Evolutionary conservation across 192 early-diverging fungal species (phyloP), one percentile per base, ranked within the genome.

Genomic region (Rhizoclosmatium sp.): DNA sequence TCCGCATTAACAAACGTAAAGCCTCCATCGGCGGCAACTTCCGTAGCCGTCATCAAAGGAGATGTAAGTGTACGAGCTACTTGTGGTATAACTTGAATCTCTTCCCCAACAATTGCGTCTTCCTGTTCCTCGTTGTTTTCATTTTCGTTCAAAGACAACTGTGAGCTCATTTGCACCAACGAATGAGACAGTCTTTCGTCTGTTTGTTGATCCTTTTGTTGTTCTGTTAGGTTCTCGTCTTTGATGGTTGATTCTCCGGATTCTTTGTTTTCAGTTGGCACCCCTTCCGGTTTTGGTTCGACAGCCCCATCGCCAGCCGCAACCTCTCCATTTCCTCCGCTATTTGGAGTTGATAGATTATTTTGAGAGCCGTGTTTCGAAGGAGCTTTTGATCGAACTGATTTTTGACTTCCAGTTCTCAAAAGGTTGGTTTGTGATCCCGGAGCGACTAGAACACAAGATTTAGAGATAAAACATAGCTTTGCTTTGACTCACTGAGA

Each of bases 1-100:
- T 82, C 66, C 5, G 72, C 59, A 59, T 78, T 80, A 56, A 82
- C 71, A 54, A 82, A 82, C 12, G 68, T 74, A 48, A 81, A 82
- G 31, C 71, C 78, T 1, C 67, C 56, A 2, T 69, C 48, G 12
- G 72, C 72, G 41, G 42, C 59, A 45, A 60, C 45, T 16, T 64
- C 61, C 41, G 40, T 12, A 12, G 59, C 70, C n/a, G 19, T 69
- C 19, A 67, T 64, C n/a, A 71, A 31, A 9, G 79, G 79, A 41
- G 60, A 65, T 10, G 65, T 67, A 23, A 80, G 71, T 5, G 65
- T 75, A 4, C 79, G 71, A 21, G 71, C 59, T 3, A 75, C 58
- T 44, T 62, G 75, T n/a, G 79, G 72, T 14, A 69, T 74, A 9
- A 80, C 49, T 51, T 74, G 64, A 44, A 80, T 69, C 48, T 80